phyloP scores from a whole-genome alignment of 768 basidiomycete genomes.

The Phylloporus sp. region DNA sequence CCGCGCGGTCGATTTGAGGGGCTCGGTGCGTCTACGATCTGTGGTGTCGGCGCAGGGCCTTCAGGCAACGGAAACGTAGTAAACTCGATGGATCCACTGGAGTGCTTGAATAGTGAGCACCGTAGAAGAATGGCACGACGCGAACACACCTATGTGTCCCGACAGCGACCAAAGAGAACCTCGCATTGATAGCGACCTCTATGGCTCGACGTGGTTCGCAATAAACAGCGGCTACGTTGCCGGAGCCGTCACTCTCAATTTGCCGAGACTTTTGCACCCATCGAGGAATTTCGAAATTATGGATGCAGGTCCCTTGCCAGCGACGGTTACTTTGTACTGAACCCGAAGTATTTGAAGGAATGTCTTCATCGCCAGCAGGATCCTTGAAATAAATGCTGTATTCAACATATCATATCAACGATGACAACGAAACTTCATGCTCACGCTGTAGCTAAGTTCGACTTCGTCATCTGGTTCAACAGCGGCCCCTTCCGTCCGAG shows the following conservation, averaged over 20 bases:
- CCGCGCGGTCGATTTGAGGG: conserved; percentile 56
- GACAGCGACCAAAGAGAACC: conserved; percentile 78
- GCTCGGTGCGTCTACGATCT: conserved; percentile 58
- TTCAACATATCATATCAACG: conserved; percentile 5
- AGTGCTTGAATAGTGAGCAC: background rate
- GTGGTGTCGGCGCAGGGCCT: conserved; percentile 52
- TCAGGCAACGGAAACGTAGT: conserved; percentile 64
- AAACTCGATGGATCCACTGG: conserved; percentile 62
- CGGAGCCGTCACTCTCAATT: conserved; percentile 43
- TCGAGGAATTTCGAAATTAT: conserved; percentile 65
- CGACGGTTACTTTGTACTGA: conserved; percentile 11
- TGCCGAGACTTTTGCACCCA: conserved; percentile 76
- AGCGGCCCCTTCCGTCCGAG: background rate
- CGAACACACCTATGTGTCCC: conserved; percentile 60
- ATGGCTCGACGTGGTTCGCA: conserved; percentile 64
- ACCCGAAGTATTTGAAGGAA: conserved; percentile 1
- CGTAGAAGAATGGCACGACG: background rate
- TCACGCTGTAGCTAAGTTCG: conserved; percentile 46
- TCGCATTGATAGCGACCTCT: conserved; percentile 63
- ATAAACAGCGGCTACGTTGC: conserved; percentile 38
- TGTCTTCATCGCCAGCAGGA: conserved; percentile 2
- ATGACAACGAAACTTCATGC: conserved; percentile 7
- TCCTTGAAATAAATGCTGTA: conserved; percentile 5
- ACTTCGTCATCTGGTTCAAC: conserved; percentile 34
- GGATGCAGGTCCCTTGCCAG: conserved; percentile 81